Evolutionary conservation across 768 basidiomycete species (phyloP).

Genomic region (Phanerochaete carnosa): DNA sequence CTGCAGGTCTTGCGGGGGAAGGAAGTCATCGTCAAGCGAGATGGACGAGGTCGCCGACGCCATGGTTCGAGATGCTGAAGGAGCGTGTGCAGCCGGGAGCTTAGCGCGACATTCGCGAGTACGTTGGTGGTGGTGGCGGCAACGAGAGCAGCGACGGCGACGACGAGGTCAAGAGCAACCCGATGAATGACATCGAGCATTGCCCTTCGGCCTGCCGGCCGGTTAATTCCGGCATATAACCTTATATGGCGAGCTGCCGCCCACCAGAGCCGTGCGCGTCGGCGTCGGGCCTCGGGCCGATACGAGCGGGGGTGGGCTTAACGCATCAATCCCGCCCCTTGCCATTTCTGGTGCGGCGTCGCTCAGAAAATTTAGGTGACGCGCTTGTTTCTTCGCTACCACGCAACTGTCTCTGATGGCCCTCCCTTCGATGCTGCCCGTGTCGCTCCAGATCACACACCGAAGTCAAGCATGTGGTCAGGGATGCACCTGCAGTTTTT

Average conservation of each 20-base stretch:
- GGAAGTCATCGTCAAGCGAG: slow-evolving; percentile 9
- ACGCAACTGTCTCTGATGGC: background rate
- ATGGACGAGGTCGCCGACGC: slow-evolving; percentile 5
- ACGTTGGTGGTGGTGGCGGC: background rate
- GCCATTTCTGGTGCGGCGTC: background rate
- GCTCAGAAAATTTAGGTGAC: background rate
- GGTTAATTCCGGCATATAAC: background rate
- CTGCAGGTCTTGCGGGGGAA: slow-evolving; percentile 14
- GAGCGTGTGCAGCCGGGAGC: background rate
- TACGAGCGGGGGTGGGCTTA: too few species aligned
- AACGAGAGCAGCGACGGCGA: background rate
- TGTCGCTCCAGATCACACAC: too few species aligned
- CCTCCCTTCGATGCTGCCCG: background rate
- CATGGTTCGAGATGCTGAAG: background rate
- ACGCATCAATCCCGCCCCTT: background rate
- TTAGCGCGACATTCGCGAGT: background rate
- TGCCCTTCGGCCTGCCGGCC: slow-evolving; percentile 2
- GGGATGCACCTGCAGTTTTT: too few species aligned
- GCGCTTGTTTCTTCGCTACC: background rate
- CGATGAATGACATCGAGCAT: slow-evolving; percentile 1
- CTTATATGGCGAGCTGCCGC: background rate
- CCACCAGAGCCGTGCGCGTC: too few species aligned
- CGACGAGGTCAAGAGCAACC: background rate
- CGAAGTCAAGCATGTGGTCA: too few species aligned
- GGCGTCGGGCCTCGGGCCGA: background rate